Evolutionary conservation across 2,329 filamentous ascomycete species (phyloP), one percentile per base, ranked within the genome.

Genomic region (Sporothrix sp.): DNA sequence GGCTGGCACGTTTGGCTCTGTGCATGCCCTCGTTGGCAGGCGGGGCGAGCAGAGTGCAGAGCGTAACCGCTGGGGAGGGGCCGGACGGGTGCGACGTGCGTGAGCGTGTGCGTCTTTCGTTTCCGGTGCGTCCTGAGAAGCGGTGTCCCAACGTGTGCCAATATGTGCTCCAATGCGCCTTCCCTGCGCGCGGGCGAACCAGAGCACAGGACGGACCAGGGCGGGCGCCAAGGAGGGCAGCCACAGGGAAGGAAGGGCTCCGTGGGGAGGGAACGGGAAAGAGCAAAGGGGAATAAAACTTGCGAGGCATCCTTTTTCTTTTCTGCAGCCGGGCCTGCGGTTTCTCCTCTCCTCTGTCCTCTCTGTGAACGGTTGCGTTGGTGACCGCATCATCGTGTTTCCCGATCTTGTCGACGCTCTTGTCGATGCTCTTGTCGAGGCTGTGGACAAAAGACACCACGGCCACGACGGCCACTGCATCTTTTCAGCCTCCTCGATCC

Each of bases 1-100:
- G 50, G 53, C 50, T 48, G 47, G 40, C 36, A 43, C 43, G 38
- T 45, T 52, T 45, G 42, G 28, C 16, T 45, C 30, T 35, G n/a
- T n/a, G n/a, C 20, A 16, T 27, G 37, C 46, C 20, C 25, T 10
- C 25, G 25, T 18, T 18, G 20, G 10, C 23, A 11, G 44, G n/a
- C 25, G 35, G 35, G 7, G n/a, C 35, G 23, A 10, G 38, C 13
- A 5, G 40, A 16, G 47, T 16, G 3, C 10, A 10, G 25, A 28
- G 6, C 25, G 25, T 28, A 28, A 10, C 25, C 25, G 25, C 25
- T 28, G 33, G 33, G 4, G n/a, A 7, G 33, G 33, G 11, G n/a
- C n/a, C n/a, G n/a, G n/a, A n/a, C n/a, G n/a, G n/a, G n/a, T n/a
- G n/a, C n/a, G n/a, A n/a, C n/a, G n/a, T n/a, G n/a, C n/a, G n/a